Conservation (phyloP, 2,329 filamentous ascomycete genomes). For the Metarhizium album region DNA sequence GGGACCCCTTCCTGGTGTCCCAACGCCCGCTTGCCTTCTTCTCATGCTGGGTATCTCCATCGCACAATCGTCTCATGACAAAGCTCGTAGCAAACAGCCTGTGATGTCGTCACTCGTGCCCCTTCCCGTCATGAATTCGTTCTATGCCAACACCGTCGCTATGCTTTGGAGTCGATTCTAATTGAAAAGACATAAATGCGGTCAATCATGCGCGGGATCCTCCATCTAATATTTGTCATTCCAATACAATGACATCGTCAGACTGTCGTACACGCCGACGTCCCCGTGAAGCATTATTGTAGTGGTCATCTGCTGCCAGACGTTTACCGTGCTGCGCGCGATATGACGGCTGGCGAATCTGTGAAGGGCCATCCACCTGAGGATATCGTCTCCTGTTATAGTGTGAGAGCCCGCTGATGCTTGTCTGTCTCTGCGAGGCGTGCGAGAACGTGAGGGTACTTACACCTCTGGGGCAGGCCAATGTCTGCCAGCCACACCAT, state of each 20-base stretch:
- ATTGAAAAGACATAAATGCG: neutral
- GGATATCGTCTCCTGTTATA: neutral
- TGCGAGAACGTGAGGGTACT: neutral
- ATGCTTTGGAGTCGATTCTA: constrained; percentile 1
- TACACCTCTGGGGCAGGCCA: neutral
- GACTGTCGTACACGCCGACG: constrained; percentile 11
- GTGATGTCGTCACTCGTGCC: neutral
- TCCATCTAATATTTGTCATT: constrained; percentile 12
- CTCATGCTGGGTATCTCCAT: constrained; percentile 3
- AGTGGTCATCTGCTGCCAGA: constrained; percentile 3
- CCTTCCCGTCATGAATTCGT: neutral
- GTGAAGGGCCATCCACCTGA: neutral
- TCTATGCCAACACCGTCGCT: constrained; percentile 8
- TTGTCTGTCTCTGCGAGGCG: neutral
- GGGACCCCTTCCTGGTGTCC: neutral
- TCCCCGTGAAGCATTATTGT: neutral
- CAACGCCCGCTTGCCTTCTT: neutral
- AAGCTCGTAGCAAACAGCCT: neutral
- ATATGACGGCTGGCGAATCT: neutral
- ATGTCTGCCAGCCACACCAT: neutral
- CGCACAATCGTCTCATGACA: constrained; percentile 1
- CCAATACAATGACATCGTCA: constrained; percentile 22
- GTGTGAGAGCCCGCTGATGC: neutral
- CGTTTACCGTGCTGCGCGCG: constrained; percentile 4
- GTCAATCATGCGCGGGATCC: neutral